phyloP scores from a whole-genome alignment of 177 flowering plant species.

The Vitis hybrid region DNA sequence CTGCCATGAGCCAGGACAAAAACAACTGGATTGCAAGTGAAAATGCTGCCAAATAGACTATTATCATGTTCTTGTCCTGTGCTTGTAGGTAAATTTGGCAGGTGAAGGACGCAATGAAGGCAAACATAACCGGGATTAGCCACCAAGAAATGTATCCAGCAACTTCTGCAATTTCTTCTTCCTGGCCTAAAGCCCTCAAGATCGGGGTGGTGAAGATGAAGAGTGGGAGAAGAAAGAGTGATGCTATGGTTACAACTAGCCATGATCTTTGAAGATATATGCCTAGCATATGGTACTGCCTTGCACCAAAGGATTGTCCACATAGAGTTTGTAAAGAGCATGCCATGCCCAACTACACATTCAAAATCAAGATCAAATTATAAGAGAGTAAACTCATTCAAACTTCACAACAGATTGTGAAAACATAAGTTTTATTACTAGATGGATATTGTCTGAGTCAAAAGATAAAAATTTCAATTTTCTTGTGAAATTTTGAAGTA shows the following conservation, averaged over 20 bases:
- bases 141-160: conserved; percentile 35
- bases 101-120: conserved; percentile 40
- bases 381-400: neutral
- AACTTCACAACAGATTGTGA: neutral
- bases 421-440: no score
- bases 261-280: conserved; percentile 70
- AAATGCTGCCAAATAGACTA: conserved; percentile 40
- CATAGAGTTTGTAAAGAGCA: conserved; percentile 67
- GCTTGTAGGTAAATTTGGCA: conserved; percentile 62
- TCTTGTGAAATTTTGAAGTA: no score
- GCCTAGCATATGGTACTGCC: conserved; percentile 64
- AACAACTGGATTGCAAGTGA: conserved; percentile 37
- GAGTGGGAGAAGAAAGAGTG: conserved; percentile 35
- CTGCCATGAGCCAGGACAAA: conserved; percentile 54
- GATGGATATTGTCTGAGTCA: no score
- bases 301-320: conserved; percentile 74
- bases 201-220: conserved; percentile 43
- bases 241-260: conserved; percentile 27
- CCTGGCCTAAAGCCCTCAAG: conserved; percentile 48
- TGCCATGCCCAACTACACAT: conserved; percentile 62
- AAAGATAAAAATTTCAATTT: neutral
- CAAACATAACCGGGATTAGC: conserved; percentile 36
- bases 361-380: neutral
- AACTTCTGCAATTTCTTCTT: conserved; percentile 29
- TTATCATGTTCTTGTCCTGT: conserved; percentile 58